Conservation (phyloP, 2,329 filamentous ascomycete genomes). For the Xylaria sp. region DNA sequence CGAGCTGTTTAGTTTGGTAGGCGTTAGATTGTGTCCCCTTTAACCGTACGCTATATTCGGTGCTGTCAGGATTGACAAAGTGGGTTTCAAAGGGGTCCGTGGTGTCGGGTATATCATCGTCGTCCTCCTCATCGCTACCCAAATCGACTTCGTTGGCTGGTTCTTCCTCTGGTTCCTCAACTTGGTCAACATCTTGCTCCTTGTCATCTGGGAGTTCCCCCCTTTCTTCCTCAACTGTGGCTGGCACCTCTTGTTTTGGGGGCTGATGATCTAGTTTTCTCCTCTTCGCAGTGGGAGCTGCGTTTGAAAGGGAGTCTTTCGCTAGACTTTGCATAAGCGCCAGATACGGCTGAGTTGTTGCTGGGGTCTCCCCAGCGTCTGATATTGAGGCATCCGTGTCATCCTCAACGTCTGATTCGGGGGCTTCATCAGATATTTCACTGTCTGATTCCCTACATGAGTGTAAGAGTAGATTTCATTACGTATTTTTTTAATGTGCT, state of each 20-base stretch:
- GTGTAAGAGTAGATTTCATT: conserved; percentile 29
- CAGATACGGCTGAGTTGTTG: conserved; percentile 63
- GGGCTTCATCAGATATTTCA: conserved; percentile 52
- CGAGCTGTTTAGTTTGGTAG: conserved; percentile 63
- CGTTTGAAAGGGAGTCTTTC: conserved; percentile 57
- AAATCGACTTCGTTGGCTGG: conserved; percentile 52
- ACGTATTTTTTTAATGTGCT: conserved; percentile 39
- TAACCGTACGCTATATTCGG: conserved; percentile 65
- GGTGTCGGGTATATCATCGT: conserved; percentile 60
- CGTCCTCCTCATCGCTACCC: conserved; percentile 55
- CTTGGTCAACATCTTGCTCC: conserved; percentile 55
- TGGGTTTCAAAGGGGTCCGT: conserved; percentile 83
- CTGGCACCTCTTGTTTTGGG: conserved; percentile 37
- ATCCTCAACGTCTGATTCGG: conserved; percentile 55
- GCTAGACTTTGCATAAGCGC: conserved; percentile 68
- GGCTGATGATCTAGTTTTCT: conserved; percentile 63
- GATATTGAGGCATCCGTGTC: conserved; percentile 62
- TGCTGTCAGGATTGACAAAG: conserved; percentile 76
- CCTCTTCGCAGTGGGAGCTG: conserved; percentile 63
- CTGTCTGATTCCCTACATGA: conserved; percentile 48
- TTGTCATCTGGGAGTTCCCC: conserved; percentile 51
- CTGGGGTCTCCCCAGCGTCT: conserved; percentile 53
- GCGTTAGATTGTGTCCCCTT: conserved; percentile 61
- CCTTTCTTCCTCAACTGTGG: conserved; percentile 43
- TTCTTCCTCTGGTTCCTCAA: conserved; percentile 63